Percentiles rank a stretch among this genome's conserved stretches.
phyloP scores from a whole-genome alignment of 1,139 yeast genomes.

The Yamadazyma trypodendri region DNA sequence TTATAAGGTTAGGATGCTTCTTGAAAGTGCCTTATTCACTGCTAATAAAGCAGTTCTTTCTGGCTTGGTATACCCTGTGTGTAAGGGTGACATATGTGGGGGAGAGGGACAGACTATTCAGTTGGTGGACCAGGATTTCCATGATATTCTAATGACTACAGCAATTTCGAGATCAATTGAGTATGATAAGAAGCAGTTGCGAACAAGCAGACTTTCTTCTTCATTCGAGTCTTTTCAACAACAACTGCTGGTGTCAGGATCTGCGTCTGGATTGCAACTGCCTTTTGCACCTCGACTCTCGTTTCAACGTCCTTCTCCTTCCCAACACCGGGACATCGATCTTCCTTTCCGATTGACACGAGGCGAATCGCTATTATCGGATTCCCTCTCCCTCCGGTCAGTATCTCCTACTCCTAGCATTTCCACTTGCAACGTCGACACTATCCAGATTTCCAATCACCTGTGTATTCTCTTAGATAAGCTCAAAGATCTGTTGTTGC shows the following conservation, averaged over 20 bases:
- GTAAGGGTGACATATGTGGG: conserved; percentile 3
- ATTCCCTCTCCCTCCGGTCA: neutral
- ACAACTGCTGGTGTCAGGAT: too few relatives aligned
- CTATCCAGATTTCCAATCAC: conserved; percentile 20
- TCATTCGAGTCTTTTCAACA: neutral
- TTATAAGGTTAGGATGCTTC: conserved; percentile 8
- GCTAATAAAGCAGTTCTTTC: conserved; percentile 8
- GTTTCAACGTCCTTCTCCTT: too few relatives aligned
- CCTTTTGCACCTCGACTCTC: too few relatives aligned
- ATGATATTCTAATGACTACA: conserved; percentile 8
- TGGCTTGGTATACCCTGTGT: conserved; percentile 11
- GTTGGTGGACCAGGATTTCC: conserved; percentile 7
- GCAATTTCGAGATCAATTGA: conserved; percentile 13
- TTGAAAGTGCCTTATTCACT: conserved; percentile 11
- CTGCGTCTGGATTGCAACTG: too few relatives aligned
- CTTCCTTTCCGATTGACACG: conserved; percentile 9
- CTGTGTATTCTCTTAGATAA: conserved; percentile 17
- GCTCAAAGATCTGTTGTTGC: conserved; percentile 30
- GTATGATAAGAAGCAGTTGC: neutral
- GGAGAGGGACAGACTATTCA: conserved; percentile 9
- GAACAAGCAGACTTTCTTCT: neutral
- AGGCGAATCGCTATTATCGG: conserved; percentile 11
- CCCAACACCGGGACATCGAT: too few relatives aligned
- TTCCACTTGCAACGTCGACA: conserved; percentile 17
- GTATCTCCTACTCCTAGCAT: conserved; percentile 22